Percentiles rank a stretch among this genome's conserved stretches.
Conservation (phyloP, 495 filamentous ascomycete genomes). For the Neohortaea acidophila region DNA sequence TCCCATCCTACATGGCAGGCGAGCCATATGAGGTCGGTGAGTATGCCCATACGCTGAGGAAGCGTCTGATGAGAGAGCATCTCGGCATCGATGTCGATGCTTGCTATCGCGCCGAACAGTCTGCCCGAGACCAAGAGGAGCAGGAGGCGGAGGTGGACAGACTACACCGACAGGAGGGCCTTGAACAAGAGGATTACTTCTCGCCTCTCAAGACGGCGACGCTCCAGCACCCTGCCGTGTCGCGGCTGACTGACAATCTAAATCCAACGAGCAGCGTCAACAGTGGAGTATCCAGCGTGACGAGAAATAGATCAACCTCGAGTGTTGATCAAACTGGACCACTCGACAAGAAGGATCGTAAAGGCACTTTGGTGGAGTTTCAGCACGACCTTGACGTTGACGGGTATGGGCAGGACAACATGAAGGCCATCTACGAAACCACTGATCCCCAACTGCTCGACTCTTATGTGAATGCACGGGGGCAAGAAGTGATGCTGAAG, state of each 20-base stretch:
- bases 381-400: constrained; percentile 15
- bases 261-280: background rate
- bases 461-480: constrained; percentile 6
- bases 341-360: background rate
- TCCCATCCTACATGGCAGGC: constrained; percentile 82
- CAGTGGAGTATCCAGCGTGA: constrained; percentile 1
- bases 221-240: background rate
- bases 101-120: constrained; percentile 35
- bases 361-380: constrained; percentile 1
- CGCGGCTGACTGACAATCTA: constrained; percentile 4
- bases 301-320: background rate
- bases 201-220: constrained; percentile 14
- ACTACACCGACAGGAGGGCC: constrained; percentile 18
- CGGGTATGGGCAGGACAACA: constrained; percentile 12
- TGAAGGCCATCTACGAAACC: constrained; percentile 10
- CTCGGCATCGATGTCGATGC: constrained; percentile 89
- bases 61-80: constrained; percentile 94
- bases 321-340: background rate
- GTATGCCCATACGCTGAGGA: constrained; percentile 83
- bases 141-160: constrained; percentile 19
- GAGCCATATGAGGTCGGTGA: constrained; percentile 75
- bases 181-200: constrained; percentile 19
- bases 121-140: constrained; percentile 33
- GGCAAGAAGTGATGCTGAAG: constrained; percentile 10
- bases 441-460: constrained; percentile 8